These are phyloP conservation scores for Pseudogymnoascus sp. DNA, from an alignment of 2,329 filamentous ascomycete species.

Conservation along the genomic window DNA sequence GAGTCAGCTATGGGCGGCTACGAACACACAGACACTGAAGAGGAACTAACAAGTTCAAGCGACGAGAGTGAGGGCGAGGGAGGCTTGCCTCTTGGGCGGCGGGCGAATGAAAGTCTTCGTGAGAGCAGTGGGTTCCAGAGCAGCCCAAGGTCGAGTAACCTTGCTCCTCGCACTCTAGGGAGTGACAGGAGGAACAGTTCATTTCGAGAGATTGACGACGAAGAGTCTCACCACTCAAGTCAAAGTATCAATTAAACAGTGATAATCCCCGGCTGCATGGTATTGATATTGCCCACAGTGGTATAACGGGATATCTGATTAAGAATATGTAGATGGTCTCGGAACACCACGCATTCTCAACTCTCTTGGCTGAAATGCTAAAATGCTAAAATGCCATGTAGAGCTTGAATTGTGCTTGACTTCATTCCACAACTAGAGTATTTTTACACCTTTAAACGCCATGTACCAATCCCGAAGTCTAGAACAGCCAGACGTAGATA, in stretches of 20 bases:
- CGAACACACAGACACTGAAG: constrained; percentile 72
- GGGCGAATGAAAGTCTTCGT: not conserved
- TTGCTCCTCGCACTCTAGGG: not conserved
- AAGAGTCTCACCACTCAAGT: not conserved
- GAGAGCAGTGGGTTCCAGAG: not conserved
- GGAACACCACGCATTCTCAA: not conserved
- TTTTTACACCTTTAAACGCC: constrained; percentile 8
- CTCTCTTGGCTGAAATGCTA: not conserved
- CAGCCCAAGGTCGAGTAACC: constrained; percentile 3
- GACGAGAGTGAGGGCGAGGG: constrained; percentile 32
- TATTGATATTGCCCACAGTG: not conserved
- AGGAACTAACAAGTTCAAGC: constrained; percentile 45
- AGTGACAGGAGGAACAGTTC: not conserved
- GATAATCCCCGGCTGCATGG: not conserved
- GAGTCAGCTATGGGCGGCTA: constrained; percentile 54
- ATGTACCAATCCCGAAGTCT: constrained; percentile 21
- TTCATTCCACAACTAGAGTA: not conserved
- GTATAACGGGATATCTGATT: not conserved
- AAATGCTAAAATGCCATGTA: not conserved
- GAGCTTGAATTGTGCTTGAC: not conserved
- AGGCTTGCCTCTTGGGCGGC: not conserved
- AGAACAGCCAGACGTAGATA: constrained; percentile 87
- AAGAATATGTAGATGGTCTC: not conserved
- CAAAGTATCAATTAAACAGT: not conserved
- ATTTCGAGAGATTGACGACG: not conserved